A percentile compares a stretch with the other conserved stretches of the same genome.
These are phyloP conservation scores for Fraxinus quadrangulata DNA, from an alignment of 257 asterid genomes.

Conservation along the genomic window DNA sequence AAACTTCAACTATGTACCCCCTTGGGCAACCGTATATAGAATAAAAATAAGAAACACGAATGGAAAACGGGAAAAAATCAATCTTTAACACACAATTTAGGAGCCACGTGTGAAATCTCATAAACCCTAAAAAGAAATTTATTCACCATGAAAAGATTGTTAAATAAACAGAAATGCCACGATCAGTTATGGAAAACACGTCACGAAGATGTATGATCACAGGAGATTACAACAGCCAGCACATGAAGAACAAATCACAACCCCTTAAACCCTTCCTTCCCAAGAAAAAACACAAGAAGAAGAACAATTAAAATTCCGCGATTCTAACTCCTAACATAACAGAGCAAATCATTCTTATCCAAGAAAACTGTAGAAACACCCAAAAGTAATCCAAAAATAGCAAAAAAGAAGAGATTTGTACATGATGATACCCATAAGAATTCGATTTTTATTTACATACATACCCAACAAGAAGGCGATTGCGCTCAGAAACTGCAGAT, in stretches of 20 bases:
- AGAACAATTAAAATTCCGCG: not conserved
- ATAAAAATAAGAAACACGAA: no score
- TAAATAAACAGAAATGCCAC: not conserved
- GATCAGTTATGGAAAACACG: not conserved
- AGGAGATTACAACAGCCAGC: not conserved
- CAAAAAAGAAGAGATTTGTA: not conserved
- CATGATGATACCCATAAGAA: not conserved
- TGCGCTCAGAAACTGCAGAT: not conserved
- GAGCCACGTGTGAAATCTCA: not conserved
- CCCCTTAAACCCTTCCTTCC: not conserved
- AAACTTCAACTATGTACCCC: not conserved
- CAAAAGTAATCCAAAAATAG: not conserved
- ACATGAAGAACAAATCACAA: not conserved
- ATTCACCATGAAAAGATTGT: not conserved
- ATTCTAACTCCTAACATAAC: not conserved
- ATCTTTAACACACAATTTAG: not conserved
- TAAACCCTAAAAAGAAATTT: not conserved
- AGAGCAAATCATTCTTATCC: not conserved
- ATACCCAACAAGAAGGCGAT: not conserved
- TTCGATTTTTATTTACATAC: not conserved
- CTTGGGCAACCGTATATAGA: not conserved
- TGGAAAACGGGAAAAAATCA: no score
- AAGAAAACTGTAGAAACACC: not conserved
- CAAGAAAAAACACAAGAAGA: not conserved
- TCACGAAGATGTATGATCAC: not conserved